Evolutionary conservation across 176 grass and related monocot species (phyloP), one percentile per base, ranked within the genome.

Genomic region (Stipa capillata): DNA sequence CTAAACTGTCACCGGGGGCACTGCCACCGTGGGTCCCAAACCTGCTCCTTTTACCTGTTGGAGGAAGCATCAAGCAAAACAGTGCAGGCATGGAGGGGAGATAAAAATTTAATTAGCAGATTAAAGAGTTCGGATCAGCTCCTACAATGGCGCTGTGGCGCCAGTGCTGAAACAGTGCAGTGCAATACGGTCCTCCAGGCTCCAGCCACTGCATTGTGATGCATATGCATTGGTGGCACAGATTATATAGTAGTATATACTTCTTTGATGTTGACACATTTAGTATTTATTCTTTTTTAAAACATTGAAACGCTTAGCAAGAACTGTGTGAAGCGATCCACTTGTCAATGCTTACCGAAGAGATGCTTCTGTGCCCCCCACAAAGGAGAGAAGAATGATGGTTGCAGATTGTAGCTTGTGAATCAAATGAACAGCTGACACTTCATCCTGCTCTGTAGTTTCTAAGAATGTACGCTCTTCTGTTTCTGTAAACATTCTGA

Each of bases 31-130:
- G 32, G 69, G 33, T 13, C 15, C 72, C 31, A 1, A 4, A 53
- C 65, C 25, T 62, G 59, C 29, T 25, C 49, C 59, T 23, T 50
- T 61, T 61, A 69, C 78, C 78, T 42, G 71, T 82, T 82, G 85
- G 78, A 75, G 60, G 62, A 15, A 32, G 70, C 78, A 68, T n/a
- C n/a, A n/a, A n/a, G n/a, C n/a, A n/a, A n/a, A 1, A 56, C 41
- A 21, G 4, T 2, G 65, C 64, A 60, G 37, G 53, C 17, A 20
- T 27, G 9, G 13, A 69, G 41, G 55, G 54, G 27, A 64, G 42
- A 18, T 8, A 35, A 14, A 7, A 61, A 55, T 61, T 71, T 44
- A 62, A 29, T 64, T 29, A 16, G 21, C 4, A 15, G 3, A 4
- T 28, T 27, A 20, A 33, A 29, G 58, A 74, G 60, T 59, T 86